Conservation (phyloP, 768 basidiomycete species). For the Suillus subluteus region DNA sequence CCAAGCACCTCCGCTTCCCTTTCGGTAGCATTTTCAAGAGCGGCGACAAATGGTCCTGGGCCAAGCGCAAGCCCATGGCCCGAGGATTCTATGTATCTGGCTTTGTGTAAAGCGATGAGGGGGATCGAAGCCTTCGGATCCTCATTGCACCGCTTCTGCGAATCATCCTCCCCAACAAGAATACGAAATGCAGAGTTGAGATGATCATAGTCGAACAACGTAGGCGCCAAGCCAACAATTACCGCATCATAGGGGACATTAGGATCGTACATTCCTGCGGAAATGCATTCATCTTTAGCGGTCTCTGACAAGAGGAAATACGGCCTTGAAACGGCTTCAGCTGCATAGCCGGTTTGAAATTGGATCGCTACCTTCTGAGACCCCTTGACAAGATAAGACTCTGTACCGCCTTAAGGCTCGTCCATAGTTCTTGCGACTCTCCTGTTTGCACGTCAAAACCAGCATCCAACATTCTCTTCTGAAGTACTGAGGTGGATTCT, state of each 20-base stretch:
- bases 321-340: constrained; percentile 40
- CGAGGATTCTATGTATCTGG: constrained; percentile 51
- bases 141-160: constrained; percentile 10
- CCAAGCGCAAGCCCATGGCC: constrained; percentile 62
- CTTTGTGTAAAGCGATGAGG: constrained; percentile 64
- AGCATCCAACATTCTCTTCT: constrained; percentile 46
- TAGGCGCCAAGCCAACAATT: constrained; percentile 64
- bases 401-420: constrained; percentile 64
- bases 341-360: not conserved
- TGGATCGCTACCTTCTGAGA: constrained; percentile 41
- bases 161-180: constrained; percentile 46
- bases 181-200: constrained; percentile 73
- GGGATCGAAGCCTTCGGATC: constrained; percentile 22
- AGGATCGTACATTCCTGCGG: constrained; percentile 16
- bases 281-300: constrained; percentile 45
- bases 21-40: constrained; percentile 58
- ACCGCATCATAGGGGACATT: constrained; percentile 54
- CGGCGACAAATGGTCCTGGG: constrained; percentile 70
- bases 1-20: constrained; percentile 58
- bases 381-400: constrained; percentile 43
- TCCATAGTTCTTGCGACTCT: constrained; percentile 54
- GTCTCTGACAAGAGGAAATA: constrained; percentile 59
- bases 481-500: constrained; percentile 52
- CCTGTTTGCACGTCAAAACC: constrained; percentile 47
- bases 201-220: constrained; percentile 50